Evolutionary conservation across 352 stramenopile species (phyloP), one percentile per base, ranked within the genome.

Genomic region (Globisporangium irregulare): DNA sequence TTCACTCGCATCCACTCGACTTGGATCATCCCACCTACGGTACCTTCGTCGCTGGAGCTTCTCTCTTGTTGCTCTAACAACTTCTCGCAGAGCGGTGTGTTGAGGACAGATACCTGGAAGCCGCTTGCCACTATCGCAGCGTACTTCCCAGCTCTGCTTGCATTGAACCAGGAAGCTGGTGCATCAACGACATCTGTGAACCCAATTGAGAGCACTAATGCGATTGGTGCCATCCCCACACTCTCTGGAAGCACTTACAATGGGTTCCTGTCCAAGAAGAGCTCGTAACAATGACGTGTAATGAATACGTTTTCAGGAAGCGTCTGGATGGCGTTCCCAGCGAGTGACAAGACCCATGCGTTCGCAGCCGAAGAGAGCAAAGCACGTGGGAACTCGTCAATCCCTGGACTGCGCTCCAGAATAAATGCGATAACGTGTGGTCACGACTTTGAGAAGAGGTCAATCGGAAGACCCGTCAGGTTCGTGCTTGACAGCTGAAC

Each of bases 261-360:
- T 24, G 15, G 12, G 50, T 72, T 72, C 38, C 20, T 6, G 46
- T 50, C 54, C 18, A 58, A 14, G 15, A 29, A 43, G 14, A 43
- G 25, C 27, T 61, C 29, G 6, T 7, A 41, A 29, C 32, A 27
- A 24, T 3, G 24, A 46, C 18, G 18, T 8, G 6, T 14, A 8
- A 29, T 41, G n/a, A 61, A 61, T 27, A 25, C 15, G 32, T 46
- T 15, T 43, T 41, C 55, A 3, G 55, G 4, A 9, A 61, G 15
- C 18, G 46, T 10, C 22, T 32, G 7, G 50, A 56, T 56, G 14
- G 22, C 22, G 10, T 61, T 46, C 27, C 29, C 55, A 36, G 55
- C 27, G 18, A 61, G 18, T 27, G 55, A 61, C 15, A 61, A 3
- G 6, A 36, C n/a, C 55, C 55, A 43, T 10, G 55, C 15, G 1